phyloP scores from a whole-genome alignment of 306 rosid genomes.

The Quercus variabilis region DNA sequence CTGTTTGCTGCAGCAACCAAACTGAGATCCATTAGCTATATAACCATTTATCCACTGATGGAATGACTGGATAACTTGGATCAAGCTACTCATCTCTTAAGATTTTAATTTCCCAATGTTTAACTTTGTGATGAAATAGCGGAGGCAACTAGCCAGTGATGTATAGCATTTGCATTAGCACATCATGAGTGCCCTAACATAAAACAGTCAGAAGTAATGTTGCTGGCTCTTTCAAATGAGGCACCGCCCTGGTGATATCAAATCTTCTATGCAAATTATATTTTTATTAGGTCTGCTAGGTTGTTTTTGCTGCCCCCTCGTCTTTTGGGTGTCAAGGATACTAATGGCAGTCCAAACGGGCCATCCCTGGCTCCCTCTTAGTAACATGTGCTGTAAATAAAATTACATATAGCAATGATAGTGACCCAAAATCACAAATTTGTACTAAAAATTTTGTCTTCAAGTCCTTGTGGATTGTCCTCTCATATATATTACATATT shows the following conservation, averaged over 20 bases:
- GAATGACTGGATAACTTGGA: conserved; percentile 32
- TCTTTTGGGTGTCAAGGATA: conserved; percentile 40
- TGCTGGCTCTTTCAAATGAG: conserved; percentile 26
- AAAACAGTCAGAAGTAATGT: conserved; percentile 10
- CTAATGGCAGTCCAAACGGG: conserved; percentile 20
- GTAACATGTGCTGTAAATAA: conserved; percentile 42
- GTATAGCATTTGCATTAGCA: conserved; percentile 23
- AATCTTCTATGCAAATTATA: conserved; percentile 18
- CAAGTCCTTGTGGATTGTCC: conserved; percentile 1
- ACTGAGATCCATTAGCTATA: conserved; percentile 28
- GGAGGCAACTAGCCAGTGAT: conserved; percentile 24
- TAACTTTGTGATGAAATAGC: conserved; percentile 9
- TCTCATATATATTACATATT: conserved; percentile 6
- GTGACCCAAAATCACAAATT: conserved; percentile 26
- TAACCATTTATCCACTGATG: conserved; percentile 23
- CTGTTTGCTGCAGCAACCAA: conserved; percentile 45
- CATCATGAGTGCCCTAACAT: not conserved
- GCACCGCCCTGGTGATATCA: conserved; percentile 22
- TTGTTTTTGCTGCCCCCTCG: conserved; percentile 23
- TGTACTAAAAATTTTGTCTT: conserved; percentile 1
- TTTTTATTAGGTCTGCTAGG: conserved; percentile 17
- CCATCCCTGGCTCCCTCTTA: conserved; percentile 22
- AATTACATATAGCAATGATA: conserved; percentile 28
- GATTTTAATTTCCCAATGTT: not conserved
- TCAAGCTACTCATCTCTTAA: conserved; percentile 16